Base-by-base conservation (phyloP, 768 basidiomycete genomes). In the Podaxis rugospora region DNA sequence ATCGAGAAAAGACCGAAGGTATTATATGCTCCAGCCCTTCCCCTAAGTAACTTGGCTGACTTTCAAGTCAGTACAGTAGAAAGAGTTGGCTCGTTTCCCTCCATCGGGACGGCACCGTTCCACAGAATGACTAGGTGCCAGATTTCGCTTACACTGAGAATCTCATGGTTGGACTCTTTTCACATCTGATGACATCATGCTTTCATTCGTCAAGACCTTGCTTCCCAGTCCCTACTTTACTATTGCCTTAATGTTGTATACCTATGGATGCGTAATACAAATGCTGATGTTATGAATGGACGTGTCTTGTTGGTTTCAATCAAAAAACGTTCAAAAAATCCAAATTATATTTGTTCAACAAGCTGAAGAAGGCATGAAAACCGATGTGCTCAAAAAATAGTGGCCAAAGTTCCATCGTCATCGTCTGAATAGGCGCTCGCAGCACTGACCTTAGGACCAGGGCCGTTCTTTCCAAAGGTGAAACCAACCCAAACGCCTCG, bases 401-500 rank as follows among this genome's bases (percentile, higher is more conserved):
- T 87, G 42, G 80, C 82, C 56, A 87, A 66, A 53, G 83, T 77
- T 55, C 78, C 79, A 62, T 82, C 81, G 61, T 83, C 84, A 44
- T 76, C 75, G 27, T 71, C 75, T 37, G 70, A 73, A 10, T 70
- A 72, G 13, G 70, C 61, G 46, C 66, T 66, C 21, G 65, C 61
- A n/a, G 69, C 57, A 50, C 66, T 72, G 51, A 77, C 76, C 64
- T 79, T 82, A 6, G 77, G 73, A 7, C 86, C 84, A 9, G 88
- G 87, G 6, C 90, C 89, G 70, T 92, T 92, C 76, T 92, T 93
- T 32, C 92, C 92, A 76, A 93, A 94, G 2, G 92, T 93, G 67
- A 94, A 94, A 2, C 92, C 92, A 56, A 93, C 92, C 92, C 92
- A 93, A 46, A 93, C 90, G 4, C 92, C 92, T 51, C 92, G 76